Evolutionary conservation across 306 rosid species (phyloP).

Genomic region (Arachis stenosperma): DNA sequence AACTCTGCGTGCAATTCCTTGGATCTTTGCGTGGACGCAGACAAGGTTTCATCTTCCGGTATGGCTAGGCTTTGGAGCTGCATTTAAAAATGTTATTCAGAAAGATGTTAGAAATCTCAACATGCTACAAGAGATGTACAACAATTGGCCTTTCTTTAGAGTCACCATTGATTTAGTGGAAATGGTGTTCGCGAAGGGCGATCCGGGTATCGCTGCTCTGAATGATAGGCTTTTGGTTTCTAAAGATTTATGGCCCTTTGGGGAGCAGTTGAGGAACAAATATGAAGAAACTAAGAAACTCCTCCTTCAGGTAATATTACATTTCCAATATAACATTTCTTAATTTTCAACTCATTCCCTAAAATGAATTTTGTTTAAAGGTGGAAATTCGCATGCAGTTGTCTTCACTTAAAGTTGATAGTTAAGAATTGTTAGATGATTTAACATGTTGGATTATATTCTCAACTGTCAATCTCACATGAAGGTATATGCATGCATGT

Average conservation of each 20-base stretch:
- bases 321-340: not conserved
- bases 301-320: conserved; percentile 68
- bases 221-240: conserved; percentile 91
- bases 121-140: conserved; percentile 89
- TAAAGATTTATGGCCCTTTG: conserved; percentile 79
- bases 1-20: conserved; percentile 98
- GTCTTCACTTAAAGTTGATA: no score
- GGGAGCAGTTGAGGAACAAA: conserved; percentile 67
- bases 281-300: conserved; percentile 82
- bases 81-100: conserved; percentile 63
- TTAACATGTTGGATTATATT: no score
- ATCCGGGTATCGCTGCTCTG: conserved; percentile 80
- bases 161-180: conserved; percentile 96
- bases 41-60: conserved; percentile 99
- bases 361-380: not conserved
- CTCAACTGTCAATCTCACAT: no score
- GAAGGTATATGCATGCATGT: no score
- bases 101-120: conserved; percentile 80
- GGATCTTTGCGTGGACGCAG: conserved; percentile 99
- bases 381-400: not conserved
- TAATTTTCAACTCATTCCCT: conserved; percentile 21
- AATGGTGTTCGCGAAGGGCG: conserved; percentile 99
- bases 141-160: conserved; percentile 92
- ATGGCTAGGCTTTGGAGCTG: conserved; percentile 92
- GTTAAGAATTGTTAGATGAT: no score